Percentiles rank a stretch among this genome's conserved stretches.
These are phyloP conservation scores for Sclerotinia sclerotiorum DNA, from an alignment of 2,329 filamentous ascomycete species.

Conservation along the genomic window DNA sequence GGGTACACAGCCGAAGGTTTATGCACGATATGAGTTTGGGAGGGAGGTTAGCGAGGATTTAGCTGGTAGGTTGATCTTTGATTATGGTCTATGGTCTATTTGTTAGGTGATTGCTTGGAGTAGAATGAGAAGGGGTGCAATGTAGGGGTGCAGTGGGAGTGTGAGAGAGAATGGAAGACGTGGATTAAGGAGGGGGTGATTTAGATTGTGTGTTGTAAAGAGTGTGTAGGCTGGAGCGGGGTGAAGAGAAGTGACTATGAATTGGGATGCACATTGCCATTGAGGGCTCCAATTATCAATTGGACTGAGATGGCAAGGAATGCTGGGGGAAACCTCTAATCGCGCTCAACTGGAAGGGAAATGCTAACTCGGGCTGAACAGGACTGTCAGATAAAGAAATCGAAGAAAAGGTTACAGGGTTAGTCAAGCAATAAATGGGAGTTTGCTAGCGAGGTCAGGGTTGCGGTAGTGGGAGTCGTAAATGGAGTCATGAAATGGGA, in stretches of 20 bases:
- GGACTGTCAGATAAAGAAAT: conserved; percentile 70
- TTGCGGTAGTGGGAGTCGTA: not conserved
- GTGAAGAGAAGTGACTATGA: not conserved
- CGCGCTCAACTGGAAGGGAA: not conserved
- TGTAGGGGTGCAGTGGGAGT: no score
- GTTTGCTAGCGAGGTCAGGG: not conserved
- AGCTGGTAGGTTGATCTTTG: conserved; percentile 48
- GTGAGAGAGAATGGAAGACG: not conserved
- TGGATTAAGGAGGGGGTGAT: not conserved
- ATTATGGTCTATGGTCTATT: not conserved
- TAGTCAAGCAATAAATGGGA: conserved; percentile 18
- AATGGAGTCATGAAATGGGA: not conserved
- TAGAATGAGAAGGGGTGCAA: not conserved
- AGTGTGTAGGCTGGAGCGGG: not conserved
- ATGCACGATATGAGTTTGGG: conserved; percentile 81
- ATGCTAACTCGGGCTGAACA: conserved; percentile 36
- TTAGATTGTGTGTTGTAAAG: not conserved
- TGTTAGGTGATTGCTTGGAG: not conserved
- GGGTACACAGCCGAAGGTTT: conserved; percentile 81
- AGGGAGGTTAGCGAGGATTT: conserved; percentile 66
- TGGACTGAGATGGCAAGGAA: conserved; percentile 30
- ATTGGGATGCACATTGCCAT: not conserved
- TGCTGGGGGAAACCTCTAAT: not conserved
- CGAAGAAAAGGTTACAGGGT: conserved; percentile 26
- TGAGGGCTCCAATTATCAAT: no score